Evolutionary conservation across 805 yeast species (phyloP), one percentile per base, ranked within the genome.

Genomic region (Suhomyces canberraensis): DNA sequence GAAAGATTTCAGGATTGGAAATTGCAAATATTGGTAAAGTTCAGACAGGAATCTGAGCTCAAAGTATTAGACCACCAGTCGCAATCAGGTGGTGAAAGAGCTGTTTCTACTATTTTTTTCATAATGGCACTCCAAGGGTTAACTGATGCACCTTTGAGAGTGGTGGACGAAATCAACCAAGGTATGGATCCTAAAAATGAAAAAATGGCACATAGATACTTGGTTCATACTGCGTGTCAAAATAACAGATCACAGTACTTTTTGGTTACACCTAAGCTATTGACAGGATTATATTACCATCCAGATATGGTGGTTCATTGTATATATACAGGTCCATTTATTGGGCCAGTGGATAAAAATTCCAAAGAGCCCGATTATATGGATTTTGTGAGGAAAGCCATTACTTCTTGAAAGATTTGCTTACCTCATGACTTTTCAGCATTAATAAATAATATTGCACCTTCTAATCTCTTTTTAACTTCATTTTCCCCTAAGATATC

Each of bases 101-200:
- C 98, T 1, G 96, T 93, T 0, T 82, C 97, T 0, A 93, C 98
- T 0, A 91, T 91, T 2, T 76, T 90, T 35, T 93, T 84, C 56
- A 75, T 93, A 54, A 85, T 93, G 71, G 81, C 98, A 1, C 67
- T 93, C 44, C 99, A 93, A 63, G 91, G 89, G 8, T 71, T 84
- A 39, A 81, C 97, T 0, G 74, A 75, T 19, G 87, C 96, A 0
- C 98, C 98, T 8, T 88, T 93, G 53, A 71, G 98, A 54, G 90
- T 91, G 3, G 96, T 93, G 6, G 99, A 93, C 62, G 99, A 93
- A 67, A 95, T 93, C 44, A 93, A 93, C 57, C 99, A 93, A 64
- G 99, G 98, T 47, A 90, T 93, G 98, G 99, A 93, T 63, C 84
- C 95, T 9, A 77, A 77, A 42, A 93, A 93, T 54, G 98, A 93